A percentile compares a stretch with the other conserved stretches of the same genome.
These are phyloP conservation scores for Baeospora myosura DNA, from an alignment of 1,284 basidiomycete species.

Conservation along the genomic window DNA sequence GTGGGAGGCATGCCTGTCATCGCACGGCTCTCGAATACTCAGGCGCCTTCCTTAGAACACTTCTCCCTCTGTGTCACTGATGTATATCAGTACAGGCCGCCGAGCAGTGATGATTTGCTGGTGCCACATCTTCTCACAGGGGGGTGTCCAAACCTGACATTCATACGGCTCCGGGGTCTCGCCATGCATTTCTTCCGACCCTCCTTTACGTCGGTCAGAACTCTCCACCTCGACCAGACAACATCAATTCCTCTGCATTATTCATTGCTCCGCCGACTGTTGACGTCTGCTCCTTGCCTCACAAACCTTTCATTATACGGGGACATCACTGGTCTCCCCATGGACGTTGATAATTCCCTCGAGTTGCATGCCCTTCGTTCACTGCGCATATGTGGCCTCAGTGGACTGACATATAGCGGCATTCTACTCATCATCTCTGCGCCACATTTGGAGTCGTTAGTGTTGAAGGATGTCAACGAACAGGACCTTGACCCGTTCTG, in stretches of 20 bases:
- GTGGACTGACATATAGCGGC: slow-evolving; percentile 24
- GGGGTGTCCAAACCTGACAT: slow-evolving; percentile 25
- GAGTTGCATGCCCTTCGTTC: slow-evolving; percentile 27
- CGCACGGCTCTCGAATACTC: slow-evolving; percentile 17
- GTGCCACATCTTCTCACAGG: slow-evolving; percentile 23
- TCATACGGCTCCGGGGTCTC: slow-evolving; percentile 34
- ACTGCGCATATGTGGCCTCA: slow-evolving; percentile 29
- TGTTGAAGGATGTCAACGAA: slow-evolving; percentile 30
- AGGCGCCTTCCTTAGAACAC: slow-evolving; percentile 25
- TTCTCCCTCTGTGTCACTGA: slow-evolving; percentile 29
- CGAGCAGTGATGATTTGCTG: slow-evolving; percentile 6
- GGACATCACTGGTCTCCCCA: slow-evolving; percentile 23
- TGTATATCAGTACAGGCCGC: slow-evolving; percentile 12
- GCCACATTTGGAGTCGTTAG: slow-evolving; percentile 27
- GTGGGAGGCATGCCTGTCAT: slow-evolving; percentile 20
- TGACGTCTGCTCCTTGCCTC: slow-evolving; percentile 24
- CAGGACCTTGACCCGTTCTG: slow-evolving; percentile 28
- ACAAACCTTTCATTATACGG: slow-evolving; percentile 34
- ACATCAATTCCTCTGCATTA: slow-evolving; percentile 24
- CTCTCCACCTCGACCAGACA: slow-evolving; percentile 37
- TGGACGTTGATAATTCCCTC: slow-evolving; percentile 14
- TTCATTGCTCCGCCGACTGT: slow-evolving; percentile 22
- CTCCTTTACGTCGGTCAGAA: slow-evolving; percentile 27
- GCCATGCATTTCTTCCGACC: slow-evolving; percentile 32
- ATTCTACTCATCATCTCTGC: slow-evolving; percentile 27